Evolutionary conservation across 495 filamentous ascomycete genomes (phyloP), one percentile per base, ranked within the genome.

Genomic region (Xanthoparmelia taractica): DNA sequence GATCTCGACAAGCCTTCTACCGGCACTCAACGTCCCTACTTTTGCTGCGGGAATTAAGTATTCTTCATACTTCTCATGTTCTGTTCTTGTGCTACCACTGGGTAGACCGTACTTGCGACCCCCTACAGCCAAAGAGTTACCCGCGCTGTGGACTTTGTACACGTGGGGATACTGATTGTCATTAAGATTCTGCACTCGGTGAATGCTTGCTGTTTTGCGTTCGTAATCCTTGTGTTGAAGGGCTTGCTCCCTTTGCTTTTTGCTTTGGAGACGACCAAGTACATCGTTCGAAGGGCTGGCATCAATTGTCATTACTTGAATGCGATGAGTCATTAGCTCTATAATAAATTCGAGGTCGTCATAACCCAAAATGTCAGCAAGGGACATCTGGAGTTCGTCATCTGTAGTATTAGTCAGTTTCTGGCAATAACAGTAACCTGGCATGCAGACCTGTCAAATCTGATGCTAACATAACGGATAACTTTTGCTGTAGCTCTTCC

Each of bases 281-380:
- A 85, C 71, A 12, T 83, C 82, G 62, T 84, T 76, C 4, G 71
- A 78, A 36, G 79, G 75, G 57, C 69, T 71, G 13, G 67, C 36
- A 8, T 58, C 63, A 17, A 63, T 58, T 20, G 73, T 66, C 12
- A 82, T 65, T 37, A 97, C 81, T 57, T 90, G 84, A 56, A 77
- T 70, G 29, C 92, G 79, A 68, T 91, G 87, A 7, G 82, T 77
- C 63, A 96, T 87, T 31, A 97, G 74, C 61, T 96, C 88, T 63
- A 89, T 89, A 40, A 97, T 83, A 61, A 97, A 82, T 60, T 97
- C 92, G 18, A 97, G 75, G 67, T 97, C 92, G 63, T 92, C 90
- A 69, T 90, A 97, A 0, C 94, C 94, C 58, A 97, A 78, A 61
- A 96, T 85, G 69, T 98, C 95, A 0, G 88, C 90, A n/a, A 98